phyloP scores from a whole-genome alignment of 192 early-diverging fungal genomes.

The Phycomyces blakesleeanus region DNA sequence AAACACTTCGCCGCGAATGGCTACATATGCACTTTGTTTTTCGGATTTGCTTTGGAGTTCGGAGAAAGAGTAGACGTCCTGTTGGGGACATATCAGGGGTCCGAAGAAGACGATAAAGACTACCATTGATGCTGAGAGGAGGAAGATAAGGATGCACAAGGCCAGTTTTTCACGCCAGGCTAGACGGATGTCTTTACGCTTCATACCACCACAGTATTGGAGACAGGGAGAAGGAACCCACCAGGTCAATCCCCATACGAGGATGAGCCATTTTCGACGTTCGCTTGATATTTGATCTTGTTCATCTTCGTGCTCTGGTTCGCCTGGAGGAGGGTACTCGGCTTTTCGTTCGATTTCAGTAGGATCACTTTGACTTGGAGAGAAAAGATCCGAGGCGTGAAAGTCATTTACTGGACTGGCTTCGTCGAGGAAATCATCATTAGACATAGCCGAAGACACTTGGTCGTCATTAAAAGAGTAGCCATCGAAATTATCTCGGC shows the following conservation, averaged over 20 bases:
- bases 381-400: slow-evolving; percentile 14
- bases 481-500: slow-evolving; percentile 14
- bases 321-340: slow-evolving; percentile 5
- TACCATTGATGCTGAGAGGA: slow-evolving; percentile 76
- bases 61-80: slow-evolving; percentile 65
- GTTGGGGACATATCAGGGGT: slow-evolving; percentile 68
- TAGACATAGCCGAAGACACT: slow-evolving; percentile 25
- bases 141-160: slow-evolving; percentile 79
- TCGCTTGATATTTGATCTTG: slow-evolving; percentile 43
- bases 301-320: slow-evolving; percentile 34
- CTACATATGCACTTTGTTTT: slow-evolving; percentile 54
- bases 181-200: slow-evolving; percentile 72
- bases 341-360: neutral
- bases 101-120: slow-evolving; percentile 83
- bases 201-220: slow-evolving; percentile 73
- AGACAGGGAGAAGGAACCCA: slow-evolving; percentile 77
- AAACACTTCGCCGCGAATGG: slow-evolving; percentile 81
- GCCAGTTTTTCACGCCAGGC: slow-evolving; percentile 99
- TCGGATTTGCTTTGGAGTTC: slow-evolving; percentile 45
- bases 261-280: slow-evolving; percentile 78
- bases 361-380: slow-evolving; percentile 6
- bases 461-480: slow-evolving; percentile 25
- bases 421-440: slow-evolving; percentile 26
- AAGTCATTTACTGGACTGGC: slow-evolving; percentile 9
- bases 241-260: slow-evolving; percentile 77